Evolutionary conservation across 1,284 basidiomycete genomes (phyloP).

Genomic region (Cryptococcus sp.): DNA sequence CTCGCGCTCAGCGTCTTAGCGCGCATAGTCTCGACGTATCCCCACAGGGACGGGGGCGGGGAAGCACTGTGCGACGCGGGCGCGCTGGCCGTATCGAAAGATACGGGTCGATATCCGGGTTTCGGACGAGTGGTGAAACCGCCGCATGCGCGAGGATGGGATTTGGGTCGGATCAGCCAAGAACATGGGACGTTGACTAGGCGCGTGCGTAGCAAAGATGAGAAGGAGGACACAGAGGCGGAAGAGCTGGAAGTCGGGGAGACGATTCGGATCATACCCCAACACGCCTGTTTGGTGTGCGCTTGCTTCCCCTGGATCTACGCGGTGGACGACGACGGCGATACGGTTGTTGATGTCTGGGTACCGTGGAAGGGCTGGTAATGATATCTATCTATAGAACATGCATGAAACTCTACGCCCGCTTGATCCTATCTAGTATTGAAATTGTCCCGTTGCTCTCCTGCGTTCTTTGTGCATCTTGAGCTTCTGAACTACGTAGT

Average conservation of each 20-base stretch:
- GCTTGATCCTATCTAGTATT: slow-evolving; percentile 19
- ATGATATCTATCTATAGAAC: neutral
- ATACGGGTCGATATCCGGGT: slow-evolving; percentile 69
- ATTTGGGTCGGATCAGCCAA: slow-evolving; percentile 68
- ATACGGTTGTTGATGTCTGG: slow-evolving; percentile 77
- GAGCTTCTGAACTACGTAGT: slow-evolving; percentile 13
- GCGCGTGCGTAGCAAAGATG: slow-evolving; percentile 12
- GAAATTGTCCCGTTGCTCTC: slow-evolving; percentile 9
- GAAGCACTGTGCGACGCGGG: slow-evolving; percentile 72
- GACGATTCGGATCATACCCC: slow-evolving; percentile 46
- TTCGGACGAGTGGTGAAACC: slow-evolving; percentile 66
- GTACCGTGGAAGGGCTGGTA: slow-evolving; percentile 90
- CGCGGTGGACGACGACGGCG: slow-evolving; percentile 65
- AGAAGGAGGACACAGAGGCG: slow-evolving; percentile 26
- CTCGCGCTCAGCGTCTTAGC: slow-evolving; percentile 71
- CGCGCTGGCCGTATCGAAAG: slow-evolving; percentile 80
- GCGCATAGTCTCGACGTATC: slow-evolving; percentile 75
- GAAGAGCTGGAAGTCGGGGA: slow-evolving; percentile 61
- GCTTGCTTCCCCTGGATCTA: slow-evolving; percentile 81
- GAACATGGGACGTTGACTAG: slow-evolving; percentile 73
- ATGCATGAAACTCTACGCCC: slow-evolving; percentile 6
- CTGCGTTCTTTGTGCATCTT: slow-evolving; percentile 18
- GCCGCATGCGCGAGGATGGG: slow-evolving; percentile 64
- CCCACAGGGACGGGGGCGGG: slow-evolving; percentile 56
- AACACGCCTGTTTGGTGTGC: slow-evolving; percentile 66